phyloP scores from a whole-genome alignment of 495 filamentous ascomycete genomes.

The Hypoxylon intermedium region DNA sequence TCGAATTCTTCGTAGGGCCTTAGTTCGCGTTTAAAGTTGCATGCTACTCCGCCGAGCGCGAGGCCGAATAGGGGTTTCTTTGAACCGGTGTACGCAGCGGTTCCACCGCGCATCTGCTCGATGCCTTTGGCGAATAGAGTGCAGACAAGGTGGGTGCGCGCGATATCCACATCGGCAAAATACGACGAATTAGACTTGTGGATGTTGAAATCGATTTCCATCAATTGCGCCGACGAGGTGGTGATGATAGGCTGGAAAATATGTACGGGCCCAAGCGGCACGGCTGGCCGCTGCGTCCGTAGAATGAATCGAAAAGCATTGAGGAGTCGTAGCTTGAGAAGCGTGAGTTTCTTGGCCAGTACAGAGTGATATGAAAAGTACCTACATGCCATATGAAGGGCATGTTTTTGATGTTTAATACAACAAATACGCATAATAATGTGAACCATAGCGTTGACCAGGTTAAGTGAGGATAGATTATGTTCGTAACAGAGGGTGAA shows the following conservation, averaged over 20 bases:
- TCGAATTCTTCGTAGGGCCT: slow-evolving; percentile 70
- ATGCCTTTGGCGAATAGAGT: slow-evolving; percentile 66
- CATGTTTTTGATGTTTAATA: slow-evolving; percentile 34
- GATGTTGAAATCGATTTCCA: slow-evolving; percentile 49
- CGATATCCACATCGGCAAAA: slow-evolving; percentile 75
- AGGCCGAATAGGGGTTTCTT: slow-evolving; percentile 52
- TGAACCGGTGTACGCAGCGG: slow-evolving; percentile 51
- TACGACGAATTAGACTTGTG: slow-evolving; percentile 75
- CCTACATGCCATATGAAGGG: slow-evolving; percentile 39
- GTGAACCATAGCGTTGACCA: slow-evolving; percentile 39
- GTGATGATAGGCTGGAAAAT: slow-evolving; percentile 47
- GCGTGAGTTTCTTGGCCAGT: background rate
- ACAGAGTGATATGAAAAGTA: background rate
- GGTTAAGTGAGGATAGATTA: slow-evolving; percentile 32
- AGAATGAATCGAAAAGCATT: slow-evolving; percentile 44
- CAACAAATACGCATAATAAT: slow-evolving; percentile 32
- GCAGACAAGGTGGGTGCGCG: slow-evolving; percentile 67
- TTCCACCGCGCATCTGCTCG: slow-evolving; percentile 50
- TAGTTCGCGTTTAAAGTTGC: slow-evolving; percentile 72
- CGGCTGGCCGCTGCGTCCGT: slow-evolving; percentile 37
- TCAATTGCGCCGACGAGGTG: slow-evolving; percentile 41
- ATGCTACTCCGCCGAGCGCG: slow-evolving; percentile 68
- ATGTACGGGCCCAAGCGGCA: slow-evolving; percentile 33
- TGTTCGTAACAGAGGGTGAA: slow-evolving; percentile 18
- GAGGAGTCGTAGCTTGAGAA: slow-evolving; percentile 31